phyloP scores from a whole-genome alignment of 805 yeast genomes.

The Yamadazyma nakazawae region DNA sequence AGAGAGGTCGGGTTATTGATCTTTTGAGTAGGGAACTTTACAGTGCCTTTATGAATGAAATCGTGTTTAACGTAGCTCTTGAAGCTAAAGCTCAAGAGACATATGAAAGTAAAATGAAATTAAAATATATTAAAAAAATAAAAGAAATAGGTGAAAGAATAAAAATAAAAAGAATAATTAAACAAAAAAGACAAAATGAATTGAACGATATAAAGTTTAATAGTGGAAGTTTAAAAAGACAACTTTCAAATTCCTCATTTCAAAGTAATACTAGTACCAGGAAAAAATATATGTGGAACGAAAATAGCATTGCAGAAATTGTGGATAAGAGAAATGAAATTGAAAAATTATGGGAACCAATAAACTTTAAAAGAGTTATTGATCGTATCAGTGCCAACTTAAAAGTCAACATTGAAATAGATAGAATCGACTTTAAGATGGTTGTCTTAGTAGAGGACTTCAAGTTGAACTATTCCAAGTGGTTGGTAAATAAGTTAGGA shows the following conservation, averaged over 20 bases:
- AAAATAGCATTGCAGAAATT: constrained; percentile 15
- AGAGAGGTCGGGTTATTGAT: constrained; percentile 26
- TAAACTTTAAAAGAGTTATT: constrained; percentile 36
- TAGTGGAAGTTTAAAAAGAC: constrained; percentile 14
- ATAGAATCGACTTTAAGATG: constrained; percentile 28
- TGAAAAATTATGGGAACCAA: constrained; percentile 46
- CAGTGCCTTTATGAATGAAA: constrained; percentile 59
- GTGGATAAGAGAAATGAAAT: constrained; percentile 31
- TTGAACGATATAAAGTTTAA: constrained; percentile 25
- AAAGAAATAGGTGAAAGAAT: constrained; percentile 19
- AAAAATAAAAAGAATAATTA: constrained; percentile 22
- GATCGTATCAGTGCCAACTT: constrained; percentile 26
- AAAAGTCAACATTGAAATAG: constrained; percentile 18
- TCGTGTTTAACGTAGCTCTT: constrained; percentile 40
- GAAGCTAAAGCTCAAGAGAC: constrained; percentile 46
- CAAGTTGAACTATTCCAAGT: constrained; percentile 43
- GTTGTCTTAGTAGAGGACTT: constrained; percentile 49
- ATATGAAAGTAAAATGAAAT: constrained; percentile 29
- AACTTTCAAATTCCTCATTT: constrained; percentile 12
- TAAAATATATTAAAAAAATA: constrained; percentile 28
- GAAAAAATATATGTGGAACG: constrained; percentile 13
- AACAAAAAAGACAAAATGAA: constrained; percentile 27
- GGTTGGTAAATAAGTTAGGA: constrained; percentile 47
- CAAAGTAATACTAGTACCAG: constrained; percentile 2
- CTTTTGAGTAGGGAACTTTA: constrained; percentile 50